phyloP scores from a whole-genome alignment of 345 rosid genomes.

The Euphorbia lathyris region DNA sequence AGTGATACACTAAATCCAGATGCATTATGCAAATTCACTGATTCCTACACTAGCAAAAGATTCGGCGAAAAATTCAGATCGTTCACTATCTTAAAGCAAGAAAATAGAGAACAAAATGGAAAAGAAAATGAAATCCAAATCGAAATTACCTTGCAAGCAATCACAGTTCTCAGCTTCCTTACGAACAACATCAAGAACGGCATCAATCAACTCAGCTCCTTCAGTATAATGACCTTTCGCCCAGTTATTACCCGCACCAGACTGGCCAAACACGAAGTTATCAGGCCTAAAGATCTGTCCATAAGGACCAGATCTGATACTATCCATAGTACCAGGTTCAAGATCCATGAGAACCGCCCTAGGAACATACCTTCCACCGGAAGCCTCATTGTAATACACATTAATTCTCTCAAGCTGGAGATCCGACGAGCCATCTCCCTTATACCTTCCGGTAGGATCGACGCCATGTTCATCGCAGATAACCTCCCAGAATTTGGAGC shows the following conservation, averaged over 20 bases:
- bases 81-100: too few relatives aligned
- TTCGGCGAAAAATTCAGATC: not conserved
- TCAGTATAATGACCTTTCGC: conserved; percentile 94
- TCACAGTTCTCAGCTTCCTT: conserved; percentile 98
- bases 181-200: conserved; percentile 96
- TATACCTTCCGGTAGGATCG: conserved; percentile 77
- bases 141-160: conserved; percentile 77
- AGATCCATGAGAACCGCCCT: conserved; percentile 98
- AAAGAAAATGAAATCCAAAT: not conserved
- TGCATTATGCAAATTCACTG: conserved; percentile 1
- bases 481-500: conserved; percentile 98
- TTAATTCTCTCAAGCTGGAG: conserved; percentile 87
- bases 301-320: conserved; percentile 86
- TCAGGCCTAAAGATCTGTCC: conserved; percentile 89
- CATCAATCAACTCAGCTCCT: conserved; percentile 89
- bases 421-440: conserved; percentile 54
- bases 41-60: not conserved
- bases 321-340: conserved; percentile 98
- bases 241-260: conserved; percentile 88
- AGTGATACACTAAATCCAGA: not conserved
- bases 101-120: too few relatives aligned
- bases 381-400: conserved; percentile 89
- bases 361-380: conserved; percentile 91
- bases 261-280: conserved; percentile 81
- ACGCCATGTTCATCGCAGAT: conserved; percentile 95